phyloP scores from a whole-genome alignment of 2,329 filamentous ascomycete species.

The Bisporella sp. region DNA sequence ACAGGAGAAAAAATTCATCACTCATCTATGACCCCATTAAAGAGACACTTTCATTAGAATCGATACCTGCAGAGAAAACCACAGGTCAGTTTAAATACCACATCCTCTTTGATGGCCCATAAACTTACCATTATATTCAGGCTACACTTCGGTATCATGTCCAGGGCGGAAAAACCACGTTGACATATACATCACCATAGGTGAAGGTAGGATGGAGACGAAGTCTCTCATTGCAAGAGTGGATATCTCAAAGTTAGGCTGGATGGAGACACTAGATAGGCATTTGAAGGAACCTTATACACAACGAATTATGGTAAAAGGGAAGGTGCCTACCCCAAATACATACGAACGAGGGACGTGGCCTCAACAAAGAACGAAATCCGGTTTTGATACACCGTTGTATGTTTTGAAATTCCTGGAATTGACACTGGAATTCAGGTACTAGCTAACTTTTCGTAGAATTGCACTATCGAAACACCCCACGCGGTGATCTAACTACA shows the following conservation, averaged over 20 bases:
- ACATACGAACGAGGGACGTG: no score
- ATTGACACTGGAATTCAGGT: no score
- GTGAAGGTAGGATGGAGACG: background rate
- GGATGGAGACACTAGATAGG: background rate
- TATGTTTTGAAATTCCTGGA: no score
- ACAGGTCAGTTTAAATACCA: background rate
- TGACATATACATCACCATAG: slow-evolving; percentile 2
- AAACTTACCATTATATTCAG: background rate
- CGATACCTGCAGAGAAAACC: background rate
- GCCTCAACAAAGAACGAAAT: no score
- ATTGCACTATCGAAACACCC: no score
- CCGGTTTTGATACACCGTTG: no score
- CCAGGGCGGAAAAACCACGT: slow-evolving; percentile 2
- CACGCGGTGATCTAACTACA: no score
- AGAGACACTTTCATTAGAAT: slow-evolving; percentile 2
- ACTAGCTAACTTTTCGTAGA: no score
- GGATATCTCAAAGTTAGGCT: slow-evolving; percentile 2
- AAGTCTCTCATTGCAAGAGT: slow-evolving; percentile 1
- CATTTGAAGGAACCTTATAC: background rate
- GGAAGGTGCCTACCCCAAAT: background rate
- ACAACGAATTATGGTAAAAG: slow-evolving; percentile 3
- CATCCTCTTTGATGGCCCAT: no score
- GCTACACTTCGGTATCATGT: background rate
- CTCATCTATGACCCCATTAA: slow-evolving; percentile 2
- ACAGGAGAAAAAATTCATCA: background rate